A percentile compares a stretch with the other conserved stretches of the same genome.
Evolutionary conservation across 2,329 filamentous ascomycete genomes (phyloP).

Genomic region (Microcera coccophila): DNA sequence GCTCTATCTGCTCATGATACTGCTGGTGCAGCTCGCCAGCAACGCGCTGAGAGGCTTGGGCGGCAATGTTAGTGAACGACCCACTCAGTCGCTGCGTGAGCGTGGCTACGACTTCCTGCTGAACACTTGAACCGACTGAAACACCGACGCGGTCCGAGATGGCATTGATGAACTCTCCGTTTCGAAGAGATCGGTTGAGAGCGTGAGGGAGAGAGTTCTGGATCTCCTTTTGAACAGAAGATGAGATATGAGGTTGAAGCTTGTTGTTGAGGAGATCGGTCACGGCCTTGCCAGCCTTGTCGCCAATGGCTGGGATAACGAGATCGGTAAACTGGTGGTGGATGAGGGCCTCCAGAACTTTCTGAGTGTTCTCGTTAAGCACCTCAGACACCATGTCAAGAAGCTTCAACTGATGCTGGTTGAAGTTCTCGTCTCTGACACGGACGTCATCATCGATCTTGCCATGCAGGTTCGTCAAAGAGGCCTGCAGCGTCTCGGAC

Average conservation of each 20-base stretch:
- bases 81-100: constrained; percentile 64
- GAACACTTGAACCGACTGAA: constrained; percentile 63
- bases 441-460: constrained; percentile 63
- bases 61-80: constrained; percentile 60
- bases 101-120: constrained; percentile 61
- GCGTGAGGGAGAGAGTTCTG: constrained; percentile 67
- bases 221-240: constrained; percentile 67
- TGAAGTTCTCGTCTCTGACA: constrained; percentile 49
- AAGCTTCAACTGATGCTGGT: constrained; percentile 50
- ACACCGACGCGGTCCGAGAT: constrained; percentile 67
- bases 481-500: constrained; percentile 50
- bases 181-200: constrained; percentile 53
- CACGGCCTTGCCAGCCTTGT: constrained; percentile 63
- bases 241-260: constrained; percentile 63
- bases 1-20: constrained; percentile 48
- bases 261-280: constrained; percentile 67
- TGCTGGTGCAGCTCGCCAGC: constrained; percentile 65
- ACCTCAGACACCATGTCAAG: constrained; percentile 57
- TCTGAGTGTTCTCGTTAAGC: constrained; percentile 61
- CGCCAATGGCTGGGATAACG: constrained; percentile 70
- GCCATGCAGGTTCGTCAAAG: constrained; percentile 58
- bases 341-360: constrained; percentile 73
- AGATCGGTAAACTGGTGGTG: constrained; percentile 69
- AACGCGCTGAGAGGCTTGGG: constrained; percentile 64
- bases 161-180: constrained; percentile 66